Evolutionary conservation across 768 basidiomycete genomes (phyloP).

Genomic region (Pisolithus tinctorius): DNA sequence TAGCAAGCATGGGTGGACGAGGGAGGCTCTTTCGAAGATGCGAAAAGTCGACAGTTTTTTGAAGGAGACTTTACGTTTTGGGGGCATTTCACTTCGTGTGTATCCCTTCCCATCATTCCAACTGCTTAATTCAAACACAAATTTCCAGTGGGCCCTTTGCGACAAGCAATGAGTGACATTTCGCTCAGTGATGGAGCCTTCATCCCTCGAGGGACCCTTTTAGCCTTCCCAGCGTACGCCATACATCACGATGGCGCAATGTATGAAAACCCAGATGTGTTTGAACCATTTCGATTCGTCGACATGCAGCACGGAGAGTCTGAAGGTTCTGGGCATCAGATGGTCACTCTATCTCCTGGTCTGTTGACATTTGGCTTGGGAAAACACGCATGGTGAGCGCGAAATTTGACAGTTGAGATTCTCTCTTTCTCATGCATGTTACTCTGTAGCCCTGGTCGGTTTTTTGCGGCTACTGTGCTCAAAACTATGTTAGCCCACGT

Average conservation of each 20-base stretch:
- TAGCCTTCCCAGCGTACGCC: slow-evolving; percentile 13
- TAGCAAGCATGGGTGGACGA: slow-evolving; percentile 17
- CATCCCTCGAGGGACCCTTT: slow-evolving; percentile 23
- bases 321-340: slow-evolving; percentile 8
- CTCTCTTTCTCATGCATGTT: neutral
- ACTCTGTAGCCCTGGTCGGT: slow-evolving; percentile 21
- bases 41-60: slow-evolving; percentile 33
- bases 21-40: slow-evolving; percentile 17
- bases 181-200: slow-evolving; percentile 31
- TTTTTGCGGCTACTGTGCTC: slow-evolving; percentile 38
- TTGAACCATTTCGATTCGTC: slow-evolving; percentile 43
- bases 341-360: slow-evolving; percentile 24
- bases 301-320: slow-evolving; percentile 6
- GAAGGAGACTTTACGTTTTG: slow-evolving; percentile 26
- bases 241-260: slow-evolving; percentile 1
- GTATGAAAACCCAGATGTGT: slow-evolving; percentile 27
- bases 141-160: slow-evolving; percentile 19
- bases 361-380: slow-evolving; percentile 30
- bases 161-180: slow-evolving; percentile 24
- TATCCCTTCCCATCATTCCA: neutral
- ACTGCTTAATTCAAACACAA: neutral
- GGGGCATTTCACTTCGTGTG: slow-evolving; percentile 17
- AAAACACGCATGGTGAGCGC: slow-evolving; percentile 9
- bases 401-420: no score
- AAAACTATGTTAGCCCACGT: slow-evolving; percentile 43